Conservation (phyloP, 1,284 basidiomycete genomes). For the Ceratobasidium sp. region DNA sequence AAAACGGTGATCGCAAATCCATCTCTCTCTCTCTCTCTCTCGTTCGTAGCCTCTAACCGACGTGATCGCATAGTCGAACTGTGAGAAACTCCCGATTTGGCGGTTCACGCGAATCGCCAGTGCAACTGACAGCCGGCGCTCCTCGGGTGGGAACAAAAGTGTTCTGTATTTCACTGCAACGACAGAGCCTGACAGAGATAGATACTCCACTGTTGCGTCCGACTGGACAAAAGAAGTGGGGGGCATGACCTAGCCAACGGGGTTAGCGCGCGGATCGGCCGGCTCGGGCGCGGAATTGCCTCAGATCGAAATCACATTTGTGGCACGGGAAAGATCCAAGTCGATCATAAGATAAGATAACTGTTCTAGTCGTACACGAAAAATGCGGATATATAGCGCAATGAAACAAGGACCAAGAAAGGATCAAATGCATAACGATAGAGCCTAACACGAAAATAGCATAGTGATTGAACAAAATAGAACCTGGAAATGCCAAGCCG, state of each 20-base stretch:
- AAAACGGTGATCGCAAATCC: background rate
- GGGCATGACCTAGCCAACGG: background rate
- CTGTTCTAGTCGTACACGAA: background rate
- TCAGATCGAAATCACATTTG: background rate
- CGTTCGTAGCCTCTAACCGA: background rate
- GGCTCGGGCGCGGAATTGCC: background rate
- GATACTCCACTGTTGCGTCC: too few species aligned
- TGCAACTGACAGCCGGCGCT: too few species aligned
- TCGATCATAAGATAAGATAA: background rate
- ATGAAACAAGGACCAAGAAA: background rate
- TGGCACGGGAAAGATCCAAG: background rate
- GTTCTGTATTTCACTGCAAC: too few species aligned
- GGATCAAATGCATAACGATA: background rate
- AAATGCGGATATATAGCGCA: background rate
- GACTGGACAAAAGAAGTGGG: too few species aligned
- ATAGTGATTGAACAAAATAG: background rate
- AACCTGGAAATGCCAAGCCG: background rate
- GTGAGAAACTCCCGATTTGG: conserved; percentile 12
- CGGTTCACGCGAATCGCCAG: too few species aligned
- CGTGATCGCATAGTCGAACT: background rate
- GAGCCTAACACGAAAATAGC: background rate
- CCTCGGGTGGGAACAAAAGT: too few species aligned
- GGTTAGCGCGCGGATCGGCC: background rate
- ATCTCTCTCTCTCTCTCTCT: background rate
- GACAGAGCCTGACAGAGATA: too few species aligned